phyloP scores from a whole-genome alignment of 2,329 filamentous ascomycete species.

The Clonostachys sp. region DNA sequence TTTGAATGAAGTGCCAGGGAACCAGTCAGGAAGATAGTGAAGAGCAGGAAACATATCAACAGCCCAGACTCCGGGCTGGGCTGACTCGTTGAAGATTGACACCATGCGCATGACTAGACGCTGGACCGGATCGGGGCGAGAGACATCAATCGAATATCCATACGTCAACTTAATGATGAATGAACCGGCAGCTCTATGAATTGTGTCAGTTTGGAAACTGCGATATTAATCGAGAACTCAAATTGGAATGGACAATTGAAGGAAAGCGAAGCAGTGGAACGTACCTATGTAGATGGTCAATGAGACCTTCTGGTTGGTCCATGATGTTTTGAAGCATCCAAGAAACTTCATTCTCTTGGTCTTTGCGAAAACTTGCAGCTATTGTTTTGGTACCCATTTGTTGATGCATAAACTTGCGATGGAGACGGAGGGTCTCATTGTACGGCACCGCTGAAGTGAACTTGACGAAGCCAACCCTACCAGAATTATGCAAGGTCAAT shows the following conservation, averaged over 20 bases:
- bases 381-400: constrained; percentile 17
- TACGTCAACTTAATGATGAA: constrained; percentile 9
- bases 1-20: constrained; percentile 14
- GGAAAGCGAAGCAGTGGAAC: background rate
- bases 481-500: background rate
- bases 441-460: constrained; percentile 13
- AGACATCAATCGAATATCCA: constrained; percentile 11
- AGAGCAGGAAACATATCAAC: constrained; percentile 13
- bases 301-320: constrained; percentile 3
- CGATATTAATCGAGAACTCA: background rate
- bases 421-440: constrained; percentile 9
- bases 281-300: constrained; percentile 8
- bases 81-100: constrained; percentile 10
- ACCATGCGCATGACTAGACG: constrained; percentile 11
- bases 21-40: constrained; percentile 4
- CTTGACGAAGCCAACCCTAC: constrained; percentile 11
- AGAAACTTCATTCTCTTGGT: constrained; percentile 5
- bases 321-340: constrained; percentile 4
- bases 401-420: constrained; percentile 17
- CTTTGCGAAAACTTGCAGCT: constrained; percentile 7
- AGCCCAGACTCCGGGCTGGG: constrained; percentile 10
- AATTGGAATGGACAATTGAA: background rate
- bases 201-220: too few species aligned
- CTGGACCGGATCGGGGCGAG: constrained; percentile 9
- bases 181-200: constrained; percentile 1